Conservation (phyloP, 495 filamentous ascomycete species). For the Friedmanniomyces endolithicus region DNA sequence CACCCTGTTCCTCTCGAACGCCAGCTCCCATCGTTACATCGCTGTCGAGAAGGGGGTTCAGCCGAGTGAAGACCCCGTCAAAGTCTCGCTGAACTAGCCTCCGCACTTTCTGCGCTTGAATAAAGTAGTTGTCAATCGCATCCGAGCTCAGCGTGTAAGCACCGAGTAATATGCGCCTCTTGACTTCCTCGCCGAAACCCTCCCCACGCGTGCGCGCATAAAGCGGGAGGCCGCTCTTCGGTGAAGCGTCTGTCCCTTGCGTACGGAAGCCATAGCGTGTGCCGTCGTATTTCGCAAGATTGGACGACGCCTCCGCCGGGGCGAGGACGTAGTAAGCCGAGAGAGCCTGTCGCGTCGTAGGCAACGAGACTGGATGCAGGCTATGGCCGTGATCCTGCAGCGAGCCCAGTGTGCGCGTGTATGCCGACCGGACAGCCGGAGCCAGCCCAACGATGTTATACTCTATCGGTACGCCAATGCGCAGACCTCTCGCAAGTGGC, state of each 20-base stretch:
- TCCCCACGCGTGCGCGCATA: slow-evolving; percentile 61
- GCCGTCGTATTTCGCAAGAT: slow-evolving; percentile 95
- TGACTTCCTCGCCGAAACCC: slow-evolving; percentile 75
- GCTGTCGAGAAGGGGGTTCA: slow-evolving; percentile 46
- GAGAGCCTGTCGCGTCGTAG: slow-evolving; percentile 70
- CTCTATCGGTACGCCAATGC: slow-evolving; percentile 69
- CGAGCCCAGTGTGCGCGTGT: slow-evolving; percentile 45
- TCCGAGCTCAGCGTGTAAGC: slow-evolving; percentile 82
- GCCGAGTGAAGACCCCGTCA: slow-evolving; percentile 55
- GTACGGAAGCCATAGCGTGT: slow-evolving; percentile 65
- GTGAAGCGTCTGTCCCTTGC: slow-evolving; percentile 20
- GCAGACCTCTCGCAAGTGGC: not conserved
- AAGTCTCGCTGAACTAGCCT: slow-evolving; percentile 78
- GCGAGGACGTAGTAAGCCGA: slow-evolving; percentile 93
- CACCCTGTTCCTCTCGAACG: slow-evolving; percentile 26
- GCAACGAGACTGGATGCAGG: slow-evolving; percentile 66
- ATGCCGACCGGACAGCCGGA: slow-evolving; percentile 51
- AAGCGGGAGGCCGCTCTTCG: slow-evolving; percentile 36
- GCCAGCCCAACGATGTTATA: slow-evolving; percentile 82
- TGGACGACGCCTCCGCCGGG: slow-evolving; percentile 89
- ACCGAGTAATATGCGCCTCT: slow-evolving; percentile 73
- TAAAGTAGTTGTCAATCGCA: slow-evolving; percentile 92
- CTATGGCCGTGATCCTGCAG: slow-evolving; percentile 53
- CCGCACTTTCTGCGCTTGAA: slow-evolving; percentile 80
- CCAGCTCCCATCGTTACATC: not conserved